Percentiles rank a stretch among this genome's conserved stretches.
These are phyloP conservation scores for Quercus mongolica DNA, from an alignment of 306 rosid species.

Conservation along the genomic window DNA sequence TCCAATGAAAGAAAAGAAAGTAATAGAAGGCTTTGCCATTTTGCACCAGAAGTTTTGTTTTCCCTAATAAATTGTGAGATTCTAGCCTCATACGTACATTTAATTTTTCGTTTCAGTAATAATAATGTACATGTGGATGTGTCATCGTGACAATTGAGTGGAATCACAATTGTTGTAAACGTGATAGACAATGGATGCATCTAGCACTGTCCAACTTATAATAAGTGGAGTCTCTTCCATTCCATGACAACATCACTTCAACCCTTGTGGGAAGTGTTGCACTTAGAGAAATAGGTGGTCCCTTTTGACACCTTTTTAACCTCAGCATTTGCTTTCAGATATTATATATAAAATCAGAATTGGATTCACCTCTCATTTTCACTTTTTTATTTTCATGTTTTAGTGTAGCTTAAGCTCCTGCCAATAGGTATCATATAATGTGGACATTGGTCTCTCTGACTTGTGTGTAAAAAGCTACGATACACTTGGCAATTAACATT, in stretches of 20 bases:
- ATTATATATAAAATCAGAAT: constrained; percentile 27
- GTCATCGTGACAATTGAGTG: constrained; percentile 1
- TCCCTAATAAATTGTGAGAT: background rate
- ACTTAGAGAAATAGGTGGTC: constrained; percentile 33
- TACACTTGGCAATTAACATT: constrained; percentile 2
- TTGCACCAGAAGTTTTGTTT: too few species aligned
- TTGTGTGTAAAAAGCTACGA: constrained; percentile 13
- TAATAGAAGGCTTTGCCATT: too few species aligned
- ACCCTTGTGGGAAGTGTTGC: constrained; percentile 18
- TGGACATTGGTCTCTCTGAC: constrained; percentile 34
- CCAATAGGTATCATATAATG: constrained; percentile 36
- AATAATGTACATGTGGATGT: constrained; percentile 4
- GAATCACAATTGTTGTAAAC: constrained; percentile 33
- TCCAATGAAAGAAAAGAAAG: too few species aligned
- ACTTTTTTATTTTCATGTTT: background rate
- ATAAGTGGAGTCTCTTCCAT: constrained; percentile 19
- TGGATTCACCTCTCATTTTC: constrained; percentile 51
- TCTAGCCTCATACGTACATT: background rate
- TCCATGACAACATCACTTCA: constrained; percentile 24
- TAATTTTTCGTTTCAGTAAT: background rate
- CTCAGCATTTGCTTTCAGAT: constrained; percentile 12
- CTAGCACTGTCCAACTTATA: constrained; percentile 27
- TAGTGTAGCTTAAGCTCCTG: constrained; percentile 33
- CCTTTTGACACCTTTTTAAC: constrained; percentile 25
- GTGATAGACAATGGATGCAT: constrained; percentile 31